A percentile compares a stretch with the other conserved stretches of the same genome.
phyloP scores from a whole-genome alignment of 2,329 filamentous ascomycete species.

The Pseudogymnoascus sp. region DNA sequence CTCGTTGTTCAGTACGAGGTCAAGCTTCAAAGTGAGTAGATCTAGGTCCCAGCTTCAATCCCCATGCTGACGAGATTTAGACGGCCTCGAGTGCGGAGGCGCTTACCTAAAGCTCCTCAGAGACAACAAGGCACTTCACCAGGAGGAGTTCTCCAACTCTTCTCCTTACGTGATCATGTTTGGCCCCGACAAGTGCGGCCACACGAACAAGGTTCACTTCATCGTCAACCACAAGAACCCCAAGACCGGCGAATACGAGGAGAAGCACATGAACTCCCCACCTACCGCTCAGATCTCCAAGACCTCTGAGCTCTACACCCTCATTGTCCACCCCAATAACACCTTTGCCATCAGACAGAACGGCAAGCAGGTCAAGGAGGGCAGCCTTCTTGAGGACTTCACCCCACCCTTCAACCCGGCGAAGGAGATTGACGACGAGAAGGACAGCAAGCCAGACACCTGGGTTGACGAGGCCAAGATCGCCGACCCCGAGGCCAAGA shows the following conservation, averaged over 20 bases:
- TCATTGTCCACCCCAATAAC: slow-evolving; percentile 95
- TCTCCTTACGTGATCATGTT: slow-evolving; percentile 99
- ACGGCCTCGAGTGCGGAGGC: slow-evolving; percentile 93
- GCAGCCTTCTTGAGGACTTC: slow-evolving; percentile 91
- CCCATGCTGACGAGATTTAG: slow-evolving; percentile 40
- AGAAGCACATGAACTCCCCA: slow-evolving; percentile 89
- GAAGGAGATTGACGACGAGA: slow-evolving; percentile 88
- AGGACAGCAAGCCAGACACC: slow-evolving; percentile 87
- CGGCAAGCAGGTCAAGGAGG: slow-evolving; percentile 78
- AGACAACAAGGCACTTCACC: slow-evolving; percentile 93
- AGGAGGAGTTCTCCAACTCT: slow-evolving; percentile 94
- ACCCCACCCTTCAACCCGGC: slow-evolving; percentile 83
- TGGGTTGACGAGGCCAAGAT: slow-evolving; percentile 96
- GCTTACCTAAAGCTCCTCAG: slow-evolving; percentile 98
- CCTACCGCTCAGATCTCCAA: slow-evolving; percentile 84
- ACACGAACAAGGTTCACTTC: slow-evolving; percentile 97
- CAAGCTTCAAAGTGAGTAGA: slow-evolving; percentile 84
- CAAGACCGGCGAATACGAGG: slow-evolving; percentile 98
- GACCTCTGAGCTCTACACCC: slow-evolving; percentile 88
- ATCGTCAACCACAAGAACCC: slow-evolving; percentile 99
- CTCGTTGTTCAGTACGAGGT: slow-evolving; percentile 98
- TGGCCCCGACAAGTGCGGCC: slow-evolving; percentile 96
- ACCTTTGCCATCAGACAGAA: slow-evolving; percentile 89
- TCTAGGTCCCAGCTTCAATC: neutral
- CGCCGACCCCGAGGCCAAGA: slow-evolving; percentile 81